These are phyloP conservation scores for Ananas comosus DNA, from an alignment of 176 grass and related monocot genomes.

Conservation along the genomic window DNA sequence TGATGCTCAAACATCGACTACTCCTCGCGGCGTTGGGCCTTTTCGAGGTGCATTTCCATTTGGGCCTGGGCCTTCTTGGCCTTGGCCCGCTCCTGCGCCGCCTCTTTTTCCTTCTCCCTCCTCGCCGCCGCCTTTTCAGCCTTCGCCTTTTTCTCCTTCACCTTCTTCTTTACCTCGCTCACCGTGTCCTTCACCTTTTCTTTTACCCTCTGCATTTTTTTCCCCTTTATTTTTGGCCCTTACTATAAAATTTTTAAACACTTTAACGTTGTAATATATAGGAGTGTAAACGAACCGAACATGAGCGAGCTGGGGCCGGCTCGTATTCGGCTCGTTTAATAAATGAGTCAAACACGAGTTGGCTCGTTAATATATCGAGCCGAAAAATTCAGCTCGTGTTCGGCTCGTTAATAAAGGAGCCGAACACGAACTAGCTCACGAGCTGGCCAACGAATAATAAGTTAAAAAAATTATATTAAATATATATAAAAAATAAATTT, in stretches of 20 bases:
- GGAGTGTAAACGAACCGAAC: too few species aligned
- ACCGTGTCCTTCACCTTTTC: conserved; percentile 43
- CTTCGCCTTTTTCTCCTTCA: conserved; percentile 45
- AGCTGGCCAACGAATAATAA: too few species aligned
- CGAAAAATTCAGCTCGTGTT: too few species aligned
- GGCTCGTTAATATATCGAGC: too few species aligned
- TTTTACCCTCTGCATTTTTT: conserved; percentile 34
- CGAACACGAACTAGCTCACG: too few species aligned
- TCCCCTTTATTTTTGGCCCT: not conserved
- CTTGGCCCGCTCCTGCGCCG: conserved; percentile 46
- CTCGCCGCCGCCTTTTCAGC: conserved; percentile 30
- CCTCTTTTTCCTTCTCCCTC: conserved; percentile 28
- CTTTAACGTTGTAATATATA: too few species aligned
- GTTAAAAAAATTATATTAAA: too few species aligned
- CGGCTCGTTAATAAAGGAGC: too few species aligned
- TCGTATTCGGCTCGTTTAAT: too few species aligned
- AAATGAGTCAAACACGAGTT: too few species aligned
- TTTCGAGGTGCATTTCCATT: conserved; percentile 51
- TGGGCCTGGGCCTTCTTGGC: conserved; percentile 44
- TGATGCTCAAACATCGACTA: conserved; percentile 4
- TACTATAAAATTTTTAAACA: not conserved
- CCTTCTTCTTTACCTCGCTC: conserved; percentile 41
- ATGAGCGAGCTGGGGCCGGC: too few species aligned
- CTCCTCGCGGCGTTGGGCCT: conserved; percentile 34
- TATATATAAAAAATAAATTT: too few species aligned